phyloP scores from a whole-genome alignment of 192 early-diverging fungal species.

The Spizellomyces sp. region DNA sequence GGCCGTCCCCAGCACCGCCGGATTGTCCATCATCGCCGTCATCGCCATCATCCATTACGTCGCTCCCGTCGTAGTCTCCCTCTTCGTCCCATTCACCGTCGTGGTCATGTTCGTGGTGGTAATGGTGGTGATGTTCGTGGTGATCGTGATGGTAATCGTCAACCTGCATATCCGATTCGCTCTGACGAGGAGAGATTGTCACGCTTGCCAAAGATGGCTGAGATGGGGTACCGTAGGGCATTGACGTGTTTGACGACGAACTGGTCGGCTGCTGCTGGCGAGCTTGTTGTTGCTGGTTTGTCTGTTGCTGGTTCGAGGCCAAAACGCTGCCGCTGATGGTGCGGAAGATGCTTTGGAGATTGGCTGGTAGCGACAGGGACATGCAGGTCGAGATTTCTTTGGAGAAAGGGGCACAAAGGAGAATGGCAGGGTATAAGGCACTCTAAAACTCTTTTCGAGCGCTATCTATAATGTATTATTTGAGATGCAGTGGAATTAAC shows the following conservation, averaged over 20 bases:
- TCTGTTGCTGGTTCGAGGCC: conserved; percentile 11
- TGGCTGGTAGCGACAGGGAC: conserved; percentile 28
- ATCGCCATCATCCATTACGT: conserved; percentile 15
- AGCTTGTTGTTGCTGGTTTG: conserved; percentile 10
- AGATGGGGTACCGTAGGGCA: neutral
- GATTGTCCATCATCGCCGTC: conserved; percentile 17
- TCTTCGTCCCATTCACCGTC: conserved; percentile 33
- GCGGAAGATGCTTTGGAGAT: conserved; percentile 31
- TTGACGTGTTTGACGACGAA: conserved; percentile 2
- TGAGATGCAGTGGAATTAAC: no score
- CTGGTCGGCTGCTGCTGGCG: conserved; percentile 8
- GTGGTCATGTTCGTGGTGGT: conserved; percentile 1
- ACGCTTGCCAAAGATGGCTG: neutral
- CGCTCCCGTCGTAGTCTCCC: conserved; percentile 27
- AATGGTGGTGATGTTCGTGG: conserved; percentile 18
- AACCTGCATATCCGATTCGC: neutral
- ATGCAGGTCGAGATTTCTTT: no score
- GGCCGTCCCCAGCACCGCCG: conserved; percentile 13
- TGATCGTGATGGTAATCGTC: conserved; percentile 14
- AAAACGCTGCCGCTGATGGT: conserved; percentile 26
- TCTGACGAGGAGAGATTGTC: neutral
- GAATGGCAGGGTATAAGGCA: no score
- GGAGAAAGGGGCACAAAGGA: no score
- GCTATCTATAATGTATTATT: no score
- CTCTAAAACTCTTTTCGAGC: no score